These are phyloP conservation scores for Uncinocarpus reesii DNA, from an alignment of 2,329 filamentous ascomycete species.

Conservation along the genomic window DNA sequence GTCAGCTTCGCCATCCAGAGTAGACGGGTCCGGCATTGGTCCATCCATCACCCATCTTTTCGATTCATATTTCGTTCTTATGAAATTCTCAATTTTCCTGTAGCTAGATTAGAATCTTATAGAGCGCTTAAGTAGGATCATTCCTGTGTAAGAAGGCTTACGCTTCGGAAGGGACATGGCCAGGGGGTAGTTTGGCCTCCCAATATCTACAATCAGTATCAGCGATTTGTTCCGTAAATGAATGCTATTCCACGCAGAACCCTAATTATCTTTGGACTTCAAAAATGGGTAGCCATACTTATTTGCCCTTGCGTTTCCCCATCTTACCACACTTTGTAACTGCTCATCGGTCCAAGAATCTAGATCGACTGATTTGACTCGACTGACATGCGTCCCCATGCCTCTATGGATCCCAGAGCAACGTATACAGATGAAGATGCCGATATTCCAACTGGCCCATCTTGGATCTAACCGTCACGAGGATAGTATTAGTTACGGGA, in stretches of 20 bases:
- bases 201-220: constrained; percentile 52
- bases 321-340: constrained; percentile 81
- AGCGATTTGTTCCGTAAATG: constrained; percentile 15
- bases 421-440: constrained; percentile 93
- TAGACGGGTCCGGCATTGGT: constrained; percentile 81
- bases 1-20: constrained; percentile 71
- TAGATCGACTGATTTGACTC: constrained; percentile 95
- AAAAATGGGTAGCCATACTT: constrained; percentile 47
- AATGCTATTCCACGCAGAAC: not conserved
- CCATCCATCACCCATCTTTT: constrained; percentile 99
- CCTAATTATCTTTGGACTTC: not conserved
- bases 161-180: constrained; percentile 86
- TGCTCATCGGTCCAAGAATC: constrained; percentile 99
- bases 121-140: constrained; percentile 11
- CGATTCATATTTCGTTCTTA: constrained; percentile 95
- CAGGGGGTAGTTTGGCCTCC: constrained; percentile 85
- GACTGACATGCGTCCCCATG: constrained; percentile 97
- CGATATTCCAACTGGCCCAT: constrained; percentile 99
- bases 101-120: not conserved
- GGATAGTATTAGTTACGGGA: not conserved
- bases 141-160: constrained; percentile 27
- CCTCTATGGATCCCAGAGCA: constrained; percentile 97
- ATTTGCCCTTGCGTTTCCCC: constrained; percentile 93
- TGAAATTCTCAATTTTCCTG: constrained; percentile 97
- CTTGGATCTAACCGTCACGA: constrained; percentile 58